A percentile compares a stretch with the other conserved stretches of the same genome.
Evolutionary conservation across 345 rosid genomes (phyloP).

Genomic region (Euphorbia lathyris): DNA sequence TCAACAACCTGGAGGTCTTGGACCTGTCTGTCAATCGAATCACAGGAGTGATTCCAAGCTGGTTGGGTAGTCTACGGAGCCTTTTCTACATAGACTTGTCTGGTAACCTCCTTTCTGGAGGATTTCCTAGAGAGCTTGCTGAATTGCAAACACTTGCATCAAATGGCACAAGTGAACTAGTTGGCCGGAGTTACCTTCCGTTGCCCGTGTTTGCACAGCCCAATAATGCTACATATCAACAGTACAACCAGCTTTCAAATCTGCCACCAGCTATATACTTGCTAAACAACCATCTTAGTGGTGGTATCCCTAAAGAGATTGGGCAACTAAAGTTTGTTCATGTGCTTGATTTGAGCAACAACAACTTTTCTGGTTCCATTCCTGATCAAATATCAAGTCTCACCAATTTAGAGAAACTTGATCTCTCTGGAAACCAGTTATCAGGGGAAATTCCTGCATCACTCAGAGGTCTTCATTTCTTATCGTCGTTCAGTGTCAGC

Average conservation of each 20-base stretch:
- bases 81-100: slow-evolving; percentile 87
- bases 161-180: slow-evolving; percentile 34
- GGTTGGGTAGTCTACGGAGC: slow-evolving; percentile 57
- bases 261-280: slow-evolving; percentile 81
- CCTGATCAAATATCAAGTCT: slow-evolving; percentile 70
- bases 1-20: slow-evolving; percentile 53
- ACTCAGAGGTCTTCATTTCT: slow-evolving; percentile 73
- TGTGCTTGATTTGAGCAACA: slow-evolving; percentile 50
- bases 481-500: slow-evolving; percentile 84
- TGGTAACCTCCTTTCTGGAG: slow-evolving; percentile 59
- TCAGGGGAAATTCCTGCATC: slow-evolving; percentile 75
- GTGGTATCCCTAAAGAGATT: slow-evolving; percentile 59
- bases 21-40: slow-evolving; percentile 70
- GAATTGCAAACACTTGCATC: slow-evolving; percentile 45
- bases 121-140: slow-evolving; percentile 54
- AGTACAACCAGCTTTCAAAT: slow-evolving; percentile 77
- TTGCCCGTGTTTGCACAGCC: slow-evolving; percentile 86
- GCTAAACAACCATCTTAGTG: slow-evolving; percentile 52
- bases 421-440: slow-evolving; percentile 65
- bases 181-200: slow-evolving; percentile 57
- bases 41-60: slow-evolving; percentile 63
- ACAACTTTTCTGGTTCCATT: slow-evolving; percentile 63
- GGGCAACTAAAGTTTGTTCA: slow-evolving; percentile 66
- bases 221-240: slow-evolving; percentile 63
- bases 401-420: slow-evolving; percentile 72